Conservation (phyloP, 208 protist genomes). For the Balamuthia mandrillaris region DNA sequence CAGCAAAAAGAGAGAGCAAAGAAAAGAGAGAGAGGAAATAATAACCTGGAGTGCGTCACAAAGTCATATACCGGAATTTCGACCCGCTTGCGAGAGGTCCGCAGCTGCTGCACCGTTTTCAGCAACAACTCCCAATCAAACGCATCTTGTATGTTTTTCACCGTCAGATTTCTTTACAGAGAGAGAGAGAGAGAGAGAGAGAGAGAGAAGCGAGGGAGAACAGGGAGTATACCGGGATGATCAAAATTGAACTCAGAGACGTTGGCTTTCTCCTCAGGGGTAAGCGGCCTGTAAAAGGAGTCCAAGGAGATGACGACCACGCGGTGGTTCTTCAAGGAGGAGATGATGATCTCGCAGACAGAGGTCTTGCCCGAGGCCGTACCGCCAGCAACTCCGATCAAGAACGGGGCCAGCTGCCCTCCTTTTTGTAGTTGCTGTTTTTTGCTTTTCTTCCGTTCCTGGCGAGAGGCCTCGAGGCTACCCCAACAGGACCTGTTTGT, state of each 20-base stretch:
- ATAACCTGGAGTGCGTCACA: not conserved
- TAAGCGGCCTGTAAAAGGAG: slow-evolving; percentile 75
- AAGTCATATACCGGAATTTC: slow-evolving; percentile 4
- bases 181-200: not conserved
- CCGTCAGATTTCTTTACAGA: not conserved
- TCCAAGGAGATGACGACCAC: slow-evolving; percentile 80
- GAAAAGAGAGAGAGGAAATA: not conserved
- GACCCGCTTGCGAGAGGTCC: not conserved
- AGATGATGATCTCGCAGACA: slow-evolving; percentile 67
- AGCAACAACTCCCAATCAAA: slow-evolving; percentile 12
- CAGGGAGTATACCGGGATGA: not conserved
- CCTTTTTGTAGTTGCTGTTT: too few relatives aligned
- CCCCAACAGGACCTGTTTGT: too few relatives aligned
- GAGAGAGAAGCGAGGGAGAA: not conserved
- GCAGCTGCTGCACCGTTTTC: not conserved
- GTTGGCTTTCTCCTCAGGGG: not conserved
- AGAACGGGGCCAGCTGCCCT: slow-evolving; percentile 52
- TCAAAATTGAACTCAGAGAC: slow-evolving; percentile 1
- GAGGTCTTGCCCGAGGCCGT: slow-evolving; percentile 83
- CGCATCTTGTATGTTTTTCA: not conserved
- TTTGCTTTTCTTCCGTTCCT: too few relatives aligned
- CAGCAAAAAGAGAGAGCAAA: not conserved
- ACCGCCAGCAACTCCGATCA: slow-evolving; percentile 81
- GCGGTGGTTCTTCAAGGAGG: slow-evolving; percentile 58
- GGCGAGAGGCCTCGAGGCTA: too few relatives aligned